phyloP scores from a whole-genome alignment of 2,329 filamentous ascomycete species.

The Xylaria polymorpha region DNA sequence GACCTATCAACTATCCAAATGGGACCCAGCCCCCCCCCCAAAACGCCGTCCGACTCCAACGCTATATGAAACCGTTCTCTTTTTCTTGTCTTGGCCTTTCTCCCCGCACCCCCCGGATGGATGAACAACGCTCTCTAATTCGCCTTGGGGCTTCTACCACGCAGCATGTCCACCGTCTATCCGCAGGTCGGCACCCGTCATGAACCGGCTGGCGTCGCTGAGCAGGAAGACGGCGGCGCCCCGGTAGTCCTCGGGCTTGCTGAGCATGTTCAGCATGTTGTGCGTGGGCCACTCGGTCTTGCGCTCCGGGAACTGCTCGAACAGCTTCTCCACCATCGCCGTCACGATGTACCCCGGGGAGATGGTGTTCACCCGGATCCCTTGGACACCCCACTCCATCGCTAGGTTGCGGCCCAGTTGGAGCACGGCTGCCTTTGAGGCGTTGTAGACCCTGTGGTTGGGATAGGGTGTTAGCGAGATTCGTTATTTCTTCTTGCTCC shows the following conservation, averaged over 20 bases:
- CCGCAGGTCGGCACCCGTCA: slow-evolving; percentile 75
- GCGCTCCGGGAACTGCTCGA: slow-evolving; percentile 78
- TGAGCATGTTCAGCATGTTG: slow-evolving; percentile 83
- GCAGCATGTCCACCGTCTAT: slow-evolving; percentile 77
- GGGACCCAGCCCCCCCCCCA: background rate
- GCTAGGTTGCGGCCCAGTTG: slow-evolving; percentile 78
- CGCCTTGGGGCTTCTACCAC: slow-evolving; percentile 57
- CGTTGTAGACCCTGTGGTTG: slow-evolving; percentile 74
- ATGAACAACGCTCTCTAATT: background rate
- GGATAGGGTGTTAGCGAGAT: background rate
- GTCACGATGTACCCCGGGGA: slow-evolving; percentile 84
- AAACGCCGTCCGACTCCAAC: slow-evolving; percentile 17
- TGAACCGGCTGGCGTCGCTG: slow-evolving; percentile 75
- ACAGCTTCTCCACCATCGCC: slow-evolving; percentile 84
- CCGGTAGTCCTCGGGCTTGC: slow-evolving; percentile 75
- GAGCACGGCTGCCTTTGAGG: slow-evolving; percentile 78
- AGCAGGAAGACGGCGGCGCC: slow-evolving; percentile 76
- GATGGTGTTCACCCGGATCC: slow-evolving; percentile 84
- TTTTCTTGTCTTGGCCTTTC: slow-evolving; percentile 1
- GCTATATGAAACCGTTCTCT: slow-evolving; percentile 9
- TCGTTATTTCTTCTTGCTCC: background rate
- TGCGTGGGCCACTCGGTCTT: slow-evolving; percentile 78
- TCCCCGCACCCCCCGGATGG: background rate
- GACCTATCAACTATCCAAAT: background rate
- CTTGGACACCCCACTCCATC: slow-evolving; percentile 76